Conservation (phyloP, 768 basidiomycete genomes). For the Pleurotus cornucopiae region DNA sequence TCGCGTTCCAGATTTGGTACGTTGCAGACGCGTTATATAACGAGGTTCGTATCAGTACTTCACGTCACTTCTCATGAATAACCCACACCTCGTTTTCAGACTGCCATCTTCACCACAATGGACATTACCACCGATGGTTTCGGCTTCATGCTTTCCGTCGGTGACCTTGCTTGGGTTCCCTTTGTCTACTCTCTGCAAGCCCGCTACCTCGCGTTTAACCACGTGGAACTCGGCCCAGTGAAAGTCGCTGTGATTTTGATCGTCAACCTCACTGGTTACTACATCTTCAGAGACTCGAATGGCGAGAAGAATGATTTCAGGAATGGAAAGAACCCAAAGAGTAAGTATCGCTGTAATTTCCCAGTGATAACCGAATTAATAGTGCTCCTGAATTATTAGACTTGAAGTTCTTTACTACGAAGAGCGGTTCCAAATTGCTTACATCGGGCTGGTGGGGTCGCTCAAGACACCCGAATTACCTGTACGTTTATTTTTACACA, state of each 20-base stretch:
- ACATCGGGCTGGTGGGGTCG: slow-evolving; percentile 98
- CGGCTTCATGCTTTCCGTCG: slow-evolving; percentile 95
- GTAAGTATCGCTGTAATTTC: slow-evolving; percentile 33
- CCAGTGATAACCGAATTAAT: neutral
- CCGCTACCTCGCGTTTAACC: slow-evolving; percentile 90
- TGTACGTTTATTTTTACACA: slow-evolving; percentile 36
- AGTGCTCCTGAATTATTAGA: slow-evolving; percentile 37
- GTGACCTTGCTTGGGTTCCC: slow-evolving; percentile 91
- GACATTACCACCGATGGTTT: slow-evolving; percentile 98
- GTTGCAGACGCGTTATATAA: slow-evolving; percentile 85
- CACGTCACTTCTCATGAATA: neutral
- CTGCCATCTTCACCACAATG: slow-evolving; percentile 91
- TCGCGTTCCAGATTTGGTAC: slow-evolving; percentile 84
- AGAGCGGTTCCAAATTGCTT: slow-evolving; percentile 83
- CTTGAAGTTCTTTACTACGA: slow-evolving; percentile 73
- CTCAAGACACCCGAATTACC: slow-evolving; percentile 90
- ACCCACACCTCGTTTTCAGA: slow-evolving; percentile 34
- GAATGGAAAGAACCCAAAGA: slow-evolving; percentile 91
- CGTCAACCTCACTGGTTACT: slow-evolving; percentile 74
- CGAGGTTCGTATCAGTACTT: slow-evolving; percentile 50
- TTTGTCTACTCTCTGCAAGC: slow-evolving; percentile 94
- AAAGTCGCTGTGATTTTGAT: slow-evolving; percentile 54
- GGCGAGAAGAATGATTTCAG: slow-evolving; percentile 95
- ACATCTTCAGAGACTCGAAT: slow-evolving; percentile 86
- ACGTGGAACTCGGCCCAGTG: slow-evolving; percentile 66